These are phyloP conservation scores for Neonectria sp. DNA, from an alignment of 2,329 filamentous ascomycete species.

Conservation along the genomic window DNA sequence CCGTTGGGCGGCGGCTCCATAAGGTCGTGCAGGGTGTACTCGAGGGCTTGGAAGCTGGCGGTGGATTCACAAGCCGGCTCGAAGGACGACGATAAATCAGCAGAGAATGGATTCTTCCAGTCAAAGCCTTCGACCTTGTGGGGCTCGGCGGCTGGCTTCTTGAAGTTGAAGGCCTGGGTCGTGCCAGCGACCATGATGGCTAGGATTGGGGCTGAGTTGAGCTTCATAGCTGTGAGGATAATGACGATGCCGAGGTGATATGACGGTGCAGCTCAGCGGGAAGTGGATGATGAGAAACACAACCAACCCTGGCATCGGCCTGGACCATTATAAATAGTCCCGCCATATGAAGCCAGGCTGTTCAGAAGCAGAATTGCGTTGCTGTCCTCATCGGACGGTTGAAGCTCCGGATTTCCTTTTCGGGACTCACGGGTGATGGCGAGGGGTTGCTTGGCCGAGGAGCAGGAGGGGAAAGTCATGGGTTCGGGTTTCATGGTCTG, in stretches of 20 bases:
- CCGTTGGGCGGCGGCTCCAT: slow-evolving; percentile 55
- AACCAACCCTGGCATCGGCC: background rate
- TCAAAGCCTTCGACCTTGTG: slow-evolving; percentile 57
- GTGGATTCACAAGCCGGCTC: slow-evolving; percentile 53
- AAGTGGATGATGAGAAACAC: background rate
- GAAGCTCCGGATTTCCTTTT: slow-evolving; percentile 45
- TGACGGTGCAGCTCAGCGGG: background rate
- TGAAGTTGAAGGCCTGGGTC: slow-evolving; percentile 48
- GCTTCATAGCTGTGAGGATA: slow-evolving; percentile 43
- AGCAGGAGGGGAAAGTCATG: background rate
- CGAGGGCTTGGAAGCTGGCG: slow-evolving; percentile 54
- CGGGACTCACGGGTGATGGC: slow-evolving; percentile 30
- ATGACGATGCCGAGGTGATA: background rate
- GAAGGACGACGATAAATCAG: slow-evolving; percentile 49
- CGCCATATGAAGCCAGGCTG: slow-evolving; percentile 10
- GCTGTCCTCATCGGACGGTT: slow-evolving; percentile 49
- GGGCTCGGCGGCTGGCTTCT: slow-evolving; percentile 47
- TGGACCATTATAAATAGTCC: slow-evolving; percentile 30
- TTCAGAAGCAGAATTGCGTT: slow-evolving; percentile 29
- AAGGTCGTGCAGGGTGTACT: slow-evolving; percentile 63
- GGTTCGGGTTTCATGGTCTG: slow-evolving; percentile 9
- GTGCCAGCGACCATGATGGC: slow-evolving; percentile 33
- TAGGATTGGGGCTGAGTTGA: slow-evolving; percentile 21
- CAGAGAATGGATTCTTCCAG: slow-evolving; percentile 59
- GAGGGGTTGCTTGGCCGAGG: slow-evolving; percentile 8